Evolutionary conservation across 257 asterid species (phyloP).

Genomic region (Salvia rosmarinus): DNA sequence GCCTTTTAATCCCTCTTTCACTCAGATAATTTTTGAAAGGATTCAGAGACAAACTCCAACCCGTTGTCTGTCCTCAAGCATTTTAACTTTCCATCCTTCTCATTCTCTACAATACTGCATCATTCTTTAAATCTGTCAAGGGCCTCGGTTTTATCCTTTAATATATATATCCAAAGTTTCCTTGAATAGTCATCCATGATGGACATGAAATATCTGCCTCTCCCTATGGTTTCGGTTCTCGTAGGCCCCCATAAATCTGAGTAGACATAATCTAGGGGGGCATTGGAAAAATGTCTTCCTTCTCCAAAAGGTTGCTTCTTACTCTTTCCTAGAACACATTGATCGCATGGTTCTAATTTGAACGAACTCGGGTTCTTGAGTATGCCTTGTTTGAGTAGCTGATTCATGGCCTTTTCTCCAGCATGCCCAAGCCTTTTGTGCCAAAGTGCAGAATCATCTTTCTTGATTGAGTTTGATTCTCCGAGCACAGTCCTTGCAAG

Average conservation of each 20-base stretch:
- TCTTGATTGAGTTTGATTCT: neutral
- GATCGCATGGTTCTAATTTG: neutral
- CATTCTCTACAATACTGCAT: too few species aligned
- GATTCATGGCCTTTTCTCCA: too few species aligned
- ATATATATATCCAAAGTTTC: too few species aligned
- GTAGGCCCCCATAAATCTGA: neutral
- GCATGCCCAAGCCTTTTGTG: neutral
- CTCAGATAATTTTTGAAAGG: too few species aligned
- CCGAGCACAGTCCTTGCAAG: neutral
- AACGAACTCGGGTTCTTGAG: too few species aligned
- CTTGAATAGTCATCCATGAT: neutral
- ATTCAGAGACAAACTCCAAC: too few species aligned
- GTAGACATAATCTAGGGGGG: neutral
- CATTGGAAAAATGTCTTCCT: neutral
- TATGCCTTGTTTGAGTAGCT: neutral
- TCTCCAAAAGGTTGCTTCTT: neutral
- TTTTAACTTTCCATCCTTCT: too few species aligned
- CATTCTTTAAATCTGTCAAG: too few species aligned
- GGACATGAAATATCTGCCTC: neutral
- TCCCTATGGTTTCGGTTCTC: neutral
- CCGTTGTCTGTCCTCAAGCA: too few species aligned
- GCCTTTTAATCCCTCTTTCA: too few species aligned
- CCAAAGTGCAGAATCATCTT: neutral
- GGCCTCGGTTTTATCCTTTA: too few species aligned
- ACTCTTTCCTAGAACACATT: neutral